phyloP scores from a whole-genome alignment of 108 stramenopile genomes.

The Skeletonema costatum region DNA sequence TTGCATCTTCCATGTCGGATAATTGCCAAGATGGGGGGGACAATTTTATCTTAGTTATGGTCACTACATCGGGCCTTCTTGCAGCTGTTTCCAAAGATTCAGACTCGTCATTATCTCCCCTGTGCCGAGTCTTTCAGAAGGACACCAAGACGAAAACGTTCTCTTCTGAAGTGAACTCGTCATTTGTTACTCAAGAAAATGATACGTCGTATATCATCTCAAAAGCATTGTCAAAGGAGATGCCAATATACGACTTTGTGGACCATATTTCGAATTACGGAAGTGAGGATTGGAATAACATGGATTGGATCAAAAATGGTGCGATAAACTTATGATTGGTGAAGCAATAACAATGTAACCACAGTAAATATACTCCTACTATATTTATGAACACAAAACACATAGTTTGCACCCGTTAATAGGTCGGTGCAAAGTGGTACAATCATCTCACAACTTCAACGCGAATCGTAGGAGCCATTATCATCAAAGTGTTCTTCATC shows the following conservation, averaged over 20 bases:
- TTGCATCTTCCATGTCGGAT: constrained; percentile 36
- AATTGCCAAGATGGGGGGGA: constrained; percentile 1
- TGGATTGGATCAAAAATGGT: constrained; percentile 41
- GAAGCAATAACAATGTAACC: neutral
- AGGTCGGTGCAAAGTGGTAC: neutral
- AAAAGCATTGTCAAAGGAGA: neutral
- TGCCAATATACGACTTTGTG: constrained; percentile 39
- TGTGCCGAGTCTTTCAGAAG: constrained; percentile 17
- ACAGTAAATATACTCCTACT: neutral
- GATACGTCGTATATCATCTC: neutral
- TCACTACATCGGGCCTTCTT: neutral
- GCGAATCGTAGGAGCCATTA: constrained; percentile 11
- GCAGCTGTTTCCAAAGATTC: constrained; percentile 1
- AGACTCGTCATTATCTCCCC: neutral
- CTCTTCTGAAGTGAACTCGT: constrained; percentile 8
- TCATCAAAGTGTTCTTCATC: constrained; percentile 45
- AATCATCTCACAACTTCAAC: neutral
- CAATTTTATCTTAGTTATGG: constrained; percentile 16
- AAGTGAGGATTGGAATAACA: constrained; percentile 3
- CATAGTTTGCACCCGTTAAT: neutral
- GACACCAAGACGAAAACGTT: constrained; percentile 11
- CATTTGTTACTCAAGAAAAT: neutral
- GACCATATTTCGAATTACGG: constrained; percentile 33
- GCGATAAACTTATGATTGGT: constrained; percentile 5
- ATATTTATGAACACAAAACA: neutral